A percentile compares a stretch with the other conserved stretches of the same genome.
phyloP scores from a whole-genome alignment of 2,329 filamentous ascomycete species.

The Cladophialophora bantiana region DNA sequence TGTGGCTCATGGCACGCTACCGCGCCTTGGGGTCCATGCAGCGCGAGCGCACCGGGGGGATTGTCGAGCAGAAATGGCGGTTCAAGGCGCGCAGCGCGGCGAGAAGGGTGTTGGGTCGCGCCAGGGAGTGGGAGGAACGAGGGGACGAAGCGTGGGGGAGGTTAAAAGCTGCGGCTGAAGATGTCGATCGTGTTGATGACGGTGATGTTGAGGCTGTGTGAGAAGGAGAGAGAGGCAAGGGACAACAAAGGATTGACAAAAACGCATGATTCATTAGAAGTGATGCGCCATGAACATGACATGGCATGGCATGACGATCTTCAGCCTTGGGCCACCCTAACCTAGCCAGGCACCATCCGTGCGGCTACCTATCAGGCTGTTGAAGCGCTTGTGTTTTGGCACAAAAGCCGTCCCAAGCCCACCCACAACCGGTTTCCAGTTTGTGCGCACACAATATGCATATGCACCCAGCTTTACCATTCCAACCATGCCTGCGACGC shows the following conservation, averaged over 20 bases:
- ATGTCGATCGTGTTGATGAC: not conserved
- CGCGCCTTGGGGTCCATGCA: conserved; percentile 72
- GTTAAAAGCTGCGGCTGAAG: conserved; percentile 29
- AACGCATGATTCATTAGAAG: not conserved
- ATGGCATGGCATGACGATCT: not conserved
- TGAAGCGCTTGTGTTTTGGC: too few species aligned
- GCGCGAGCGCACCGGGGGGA: conserved; percentile 58
- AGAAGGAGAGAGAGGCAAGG: not conserved
- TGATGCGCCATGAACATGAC: not conserved
- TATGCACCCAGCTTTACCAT: not conserved
- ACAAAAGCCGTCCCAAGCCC: not conserved
- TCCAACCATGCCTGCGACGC: not conserved
- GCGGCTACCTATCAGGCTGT: too few species aligned
- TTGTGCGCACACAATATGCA: not conserved
- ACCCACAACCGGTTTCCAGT: not conserved
- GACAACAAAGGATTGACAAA: not conserved
- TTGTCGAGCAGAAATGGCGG: conserved; percentile 81
- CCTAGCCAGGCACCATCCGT: too few species aligned
- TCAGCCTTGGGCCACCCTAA: not conserved
- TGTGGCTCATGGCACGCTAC: conserved; percentile 81
- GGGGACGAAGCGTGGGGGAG: conserved; percentile 47
- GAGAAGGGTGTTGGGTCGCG: conserved; percentile 81
- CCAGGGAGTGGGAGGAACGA: conserved; percentile 79
- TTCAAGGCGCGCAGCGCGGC: conserved; percentile 87
- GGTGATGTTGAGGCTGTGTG: not conserved